Percentiles rank a stretch among this genome's conserved stretches.
Evolutionary conservation across 805 yeast genomes (phyloP).

Genomic region (Barnettozyma botsteinii): DNA sequence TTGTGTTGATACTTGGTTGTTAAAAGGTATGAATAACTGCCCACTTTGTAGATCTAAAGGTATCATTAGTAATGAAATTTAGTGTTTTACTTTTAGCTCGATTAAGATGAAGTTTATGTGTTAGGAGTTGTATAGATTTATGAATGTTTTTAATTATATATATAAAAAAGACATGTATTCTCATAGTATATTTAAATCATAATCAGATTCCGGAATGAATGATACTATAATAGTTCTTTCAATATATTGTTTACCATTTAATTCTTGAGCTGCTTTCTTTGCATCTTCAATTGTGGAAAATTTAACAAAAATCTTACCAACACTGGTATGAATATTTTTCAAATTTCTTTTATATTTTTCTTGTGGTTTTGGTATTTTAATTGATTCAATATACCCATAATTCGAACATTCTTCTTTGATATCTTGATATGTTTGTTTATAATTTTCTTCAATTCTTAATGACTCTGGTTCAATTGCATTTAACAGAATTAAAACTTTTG

Average conservation of each 20-base stretch:
- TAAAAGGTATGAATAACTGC: conserved; percentile 48
- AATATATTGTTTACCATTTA: conserved; percentile 63
- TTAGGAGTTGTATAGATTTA: too few species aligned
- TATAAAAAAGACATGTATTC: background rate
- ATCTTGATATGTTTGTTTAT: conserved; percentile 45
- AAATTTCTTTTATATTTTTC: conserved; percentile 38
- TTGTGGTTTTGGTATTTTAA: conserved; percentile 57
- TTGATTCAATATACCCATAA: conserved; percentile 45
- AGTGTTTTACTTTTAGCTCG: too few species aligned
- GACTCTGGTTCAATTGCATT: conserved; percentile 66
- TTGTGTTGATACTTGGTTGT: conserved; percentile 56
- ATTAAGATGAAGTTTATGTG: too few species aligned
- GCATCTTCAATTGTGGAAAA: conserved; percentile 51
- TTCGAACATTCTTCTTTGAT: conserved; percentile 43
- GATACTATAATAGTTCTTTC: conserved; percentile 66
- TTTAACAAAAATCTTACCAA: conserved; percentile 69
- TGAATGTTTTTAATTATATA: background rate
- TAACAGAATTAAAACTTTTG: conserved; percentile 55
- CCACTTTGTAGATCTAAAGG: conserved; percentile 52
- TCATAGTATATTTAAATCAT: conserved; percentile 29
- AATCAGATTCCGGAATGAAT: conserved; percentile 56
- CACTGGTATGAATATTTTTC: conserved; percentile 44
- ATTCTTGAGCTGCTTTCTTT: conserved; percentile 43
- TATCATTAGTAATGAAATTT: conserved; percentile 15
- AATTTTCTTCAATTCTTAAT: conserved; percentile 43